These are phyloP conservation scores for Monsonia emarginata DNA, from an alignment of 441 rosid genomes.

Conservation along the genomic window DNA sequence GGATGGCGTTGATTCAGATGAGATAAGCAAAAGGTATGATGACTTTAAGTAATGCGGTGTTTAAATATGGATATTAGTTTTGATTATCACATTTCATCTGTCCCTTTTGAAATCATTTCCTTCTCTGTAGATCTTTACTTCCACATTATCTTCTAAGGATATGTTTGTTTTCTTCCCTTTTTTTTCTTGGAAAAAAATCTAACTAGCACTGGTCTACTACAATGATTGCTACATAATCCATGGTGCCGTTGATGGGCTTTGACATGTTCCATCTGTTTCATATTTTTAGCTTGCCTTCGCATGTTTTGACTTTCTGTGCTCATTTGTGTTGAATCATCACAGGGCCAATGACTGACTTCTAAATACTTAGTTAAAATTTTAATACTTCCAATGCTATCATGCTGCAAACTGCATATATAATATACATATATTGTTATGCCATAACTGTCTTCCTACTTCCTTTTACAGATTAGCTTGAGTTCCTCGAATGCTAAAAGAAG, in stretches of 20 bases:
- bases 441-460: slow-evolving; percentile 15
- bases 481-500: slow-evolving; percentile 72
- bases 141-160: neutral
- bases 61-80: neutral
- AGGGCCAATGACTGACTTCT: neutral
- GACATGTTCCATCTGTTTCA: neutral
- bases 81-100: neutral
- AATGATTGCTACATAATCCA: neutral
- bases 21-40: slow-evolving; percentile 68
- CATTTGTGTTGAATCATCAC: neutral
- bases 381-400: neutral
- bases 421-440: neutral
- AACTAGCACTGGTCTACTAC: neutral
- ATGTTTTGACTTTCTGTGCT: neutral
- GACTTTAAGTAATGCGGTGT: slow-evolving; percentile 6
- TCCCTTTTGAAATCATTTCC: slow-evolving; percentile 1
- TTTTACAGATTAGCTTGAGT: slow-evolving; percentile 67
- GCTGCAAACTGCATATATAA: slow-evolving; percentile 4
- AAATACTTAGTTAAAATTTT: slow-evolving; percentile 6
- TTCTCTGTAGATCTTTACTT: neutral
- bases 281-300: neutral
- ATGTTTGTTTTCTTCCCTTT: neutral
- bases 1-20: slow-evolving; percentile 62
- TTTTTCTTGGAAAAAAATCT: neutral
- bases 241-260: neutral